These are phyloP conservation scores for Stereum hirsutum DNA, from an alignment of 1,284 basidiomycete species.

Conservation along the genomic window DNA sequence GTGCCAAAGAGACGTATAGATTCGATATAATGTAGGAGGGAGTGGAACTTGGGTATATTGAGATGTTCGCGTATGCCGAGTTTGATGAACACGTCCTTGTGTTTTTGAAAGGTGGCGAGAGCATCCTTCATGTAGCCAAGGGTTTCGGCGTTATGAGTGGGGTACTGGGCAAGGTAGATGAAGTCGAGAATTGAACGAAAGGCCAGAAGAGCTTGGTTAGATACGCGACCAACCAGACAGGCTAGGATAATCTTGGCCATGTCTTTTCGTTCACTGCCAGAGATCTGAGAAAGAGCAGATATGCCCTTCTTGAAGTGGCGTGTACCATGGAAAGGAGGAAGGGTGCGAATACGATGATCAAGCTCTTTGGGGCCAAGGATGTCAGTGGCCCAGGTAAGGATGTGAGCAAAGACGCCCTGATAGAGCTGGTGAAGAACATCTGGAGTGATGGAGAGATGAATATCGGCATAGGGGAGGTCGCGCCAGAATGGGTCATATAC, in stretches of 20 bases:
- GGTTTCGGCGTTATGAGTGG: constrained; percentile 12
- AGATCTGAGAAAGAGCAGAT: constrained; percentile 18
- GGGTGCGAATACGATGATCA: constrained; percentile 10
- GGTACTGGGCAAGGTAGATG: constrained; percentile 16
- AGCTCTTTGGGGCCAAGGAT: constrained; percentile 10
- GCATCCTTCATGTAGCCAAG: constrained; percentile 8
- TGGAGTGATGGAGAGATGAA: constrained; percentile 18
- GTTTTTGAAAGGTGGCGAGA: constrained; percentile 14
- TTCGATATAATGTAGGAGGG: constrained; percentile 15
- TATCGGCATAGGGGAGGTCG: constrained; percentile 16
- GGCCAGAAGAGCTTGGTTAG: constrained; percentile 7
- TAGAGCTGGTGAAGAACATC: constrained; percentile 23
- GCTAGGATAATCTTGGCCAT: constrained; percentile 18
- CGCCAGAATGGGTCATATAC: constrained; percentile 20
- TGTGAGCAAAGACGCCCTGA: constrained; percentile 22
- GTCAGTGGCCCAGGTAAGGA: constrained; percentile 16
- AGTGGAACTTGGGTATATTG: constrained; percentile 21
- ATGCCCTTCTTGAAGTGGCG: constrained; percentile 17
- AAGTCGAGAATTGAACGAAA: constrained; percentile 19
- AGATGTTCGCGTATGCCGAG: constrained; percentile 16
- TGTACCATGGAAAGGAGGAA: constrained; percentile 10
- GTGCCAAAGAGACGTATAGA: constrained; percentile 12
- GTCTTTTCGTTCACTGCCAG: constrained; percentile 18
- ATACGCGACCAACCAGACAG: constrained; percentile 9
- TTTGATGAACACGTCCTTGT: constrained; percentile 18